Evolutionary conservation across 192 early-diverging fungal genomes (phyloP).

Genomic region (Coemansia aciculifera): DNA sequence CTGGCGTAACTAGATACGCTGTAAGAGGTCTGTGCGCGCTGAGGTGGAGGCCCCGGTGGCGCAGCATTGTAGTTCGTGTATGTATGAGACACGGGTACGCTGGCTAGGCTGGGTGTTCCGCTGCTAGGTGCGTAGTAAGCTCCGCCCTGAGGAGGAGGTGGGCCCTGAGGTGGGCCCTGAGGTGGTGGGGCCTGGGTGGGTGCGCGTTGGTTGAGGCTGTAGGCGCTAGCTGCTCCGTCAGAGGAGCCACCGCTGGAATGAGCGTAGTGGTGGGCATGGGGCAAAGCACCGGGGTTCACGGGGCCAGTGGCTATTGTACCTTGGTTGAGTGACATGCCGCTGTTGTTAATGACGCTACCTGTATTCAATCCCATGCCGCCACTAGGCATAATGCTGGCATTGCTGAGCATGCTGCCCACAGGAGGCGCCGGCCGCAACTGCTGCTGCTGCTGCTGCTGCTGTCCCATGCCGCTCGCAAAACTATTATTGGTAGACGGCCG

Average conservation of each 20-base stretch:
- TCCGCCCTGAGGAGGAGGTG: background rate
- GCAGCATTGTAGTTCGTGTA: background rate
- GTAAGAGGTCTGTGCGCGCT: background rate
- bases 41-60: background rate
- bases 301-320: background rate
- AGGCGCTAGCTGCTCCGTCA: background rate
- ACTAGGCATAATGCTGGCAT: background rate
- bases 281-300: background rate
- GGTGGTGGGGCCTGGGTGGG: background rate
- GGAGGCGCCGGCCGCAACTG: background rate
- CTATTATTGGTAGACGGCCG: background rate
- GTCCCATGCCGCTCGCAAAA: conserved; percentile 7
- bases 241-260: background rate
- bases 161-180: background rate
- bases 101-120: background rate
- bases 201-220: background rate
- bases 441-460: conserved; percentile 7
- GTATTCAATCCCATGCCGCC: conserved; percentile 1
- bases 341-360: background rate
- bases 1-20: conserved; percentile 3
- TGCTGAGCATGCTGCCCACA: background rate
- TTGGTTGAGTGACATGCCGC: background rate
- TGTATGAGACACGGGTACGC: background rate
- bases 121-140: background rate
- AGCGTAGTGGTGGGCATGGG: conserved; percentile 9